A percentile compares a stretch with the other conserved stretches of the same genome.
phyloP scores from a whole-genome alignment of 1,139 yeast genomes.

The Torulaspora pretoriensis region DNA sequence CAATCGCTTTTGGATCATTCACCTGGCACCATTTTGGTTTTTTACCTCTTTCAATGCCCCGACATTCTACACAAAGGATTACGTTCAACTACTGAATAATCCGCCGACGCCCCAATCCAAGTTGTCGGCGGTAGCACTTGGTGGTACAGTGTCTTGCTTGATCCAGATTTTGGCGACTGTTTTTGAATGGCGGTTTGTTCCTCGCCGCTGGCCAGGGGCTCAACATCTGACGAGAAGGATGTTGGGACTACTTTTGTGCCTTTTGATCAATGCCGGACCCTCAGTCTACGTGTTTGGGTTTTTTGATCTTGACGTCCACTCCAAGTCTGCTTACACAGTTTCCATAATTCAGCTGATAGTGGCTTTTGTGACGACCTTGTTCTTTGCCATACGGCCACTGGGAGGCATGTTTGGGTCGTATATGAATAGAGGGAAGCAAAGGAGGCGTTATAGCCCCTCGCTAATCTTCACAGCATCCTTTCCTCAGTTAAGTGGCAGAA shows the following conservation, averaged over 20 bases:
- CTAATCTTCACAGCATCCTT: conserved; percentile 54
- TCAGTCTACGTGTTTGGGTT: conserved; percentile 56
- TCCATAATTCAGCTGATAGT: conserved; percentile 57
- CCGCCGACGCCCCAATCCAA: conserved; percentile 63
- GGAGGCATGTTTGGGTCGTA: conserved; percentile 47
- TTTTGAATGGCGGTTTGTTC: conserved; percentile 62
- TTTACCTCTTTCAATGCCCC: conserved; percentile 77
- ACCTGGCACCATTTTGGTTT: conserved; percentile 74
- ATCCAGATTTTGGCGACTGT: conserved; percentile 60
- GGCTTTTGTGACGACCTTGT: conserved; percentile 57
- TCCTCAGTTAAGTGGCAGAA: conserved; percentile 49
- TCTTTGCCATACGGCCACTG: conserved; percentile 59
- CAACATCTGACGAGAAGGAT: conserved; percentile 46
- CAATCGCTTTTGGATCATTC: conserved; percentile 80
- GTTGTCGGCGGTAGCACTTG: conserved; percentile 62
- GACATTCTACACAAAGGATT: conserved; percentile 62
- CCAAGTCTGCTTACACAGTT: conserved; percentile 47
- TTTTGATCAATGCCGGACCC: conserved; percentile 54
- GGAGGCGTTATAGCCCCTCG: conserved; percentile 40
- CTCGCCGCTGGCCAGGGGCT: conserved; percentile 67
- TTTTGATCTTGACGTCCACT: conserved; percentile 49
- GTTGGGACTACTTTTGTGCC: conserved; percentile 42
- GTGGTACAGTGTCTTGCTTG: conserved; percentile 65
- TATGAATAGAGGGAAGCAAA: conserved; percentile 34
- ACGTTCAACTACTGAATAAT: conserved; percentile 53